Evolutionary conservation across 2,329 filamentous ascomycete genomes (phyloP).

Genomic region (Fusarium succisae): DNA sequence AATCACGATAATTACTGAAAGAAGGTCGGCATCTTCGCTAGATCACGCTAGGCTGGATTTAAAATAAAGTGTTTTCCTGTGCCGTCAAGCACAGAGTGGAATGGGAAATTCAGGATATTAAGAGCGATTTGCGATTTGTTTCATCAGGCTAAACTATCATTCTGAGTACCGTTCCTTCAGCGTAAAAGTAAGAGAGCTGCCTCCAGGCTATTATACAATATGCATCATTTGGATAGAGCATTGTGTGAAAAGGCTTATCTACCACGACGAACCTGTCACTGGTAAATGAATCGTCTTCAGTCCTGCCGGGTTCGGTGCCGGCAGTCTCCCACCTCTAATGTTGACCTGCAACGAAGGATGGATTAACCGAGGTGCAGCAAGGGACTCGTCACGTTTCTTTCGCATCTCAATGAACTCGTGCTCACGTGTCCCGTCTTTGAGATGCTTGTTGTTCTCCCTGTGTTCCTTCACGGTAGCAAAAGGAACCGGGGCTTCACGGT

Average conservation of each 20-base stretch:
- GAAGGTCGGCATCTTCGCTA: too few relatives aligned
- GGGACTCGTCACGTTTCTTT: constrained; percentile 52
- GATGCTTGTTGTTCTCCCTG: constrained; percentile 57
- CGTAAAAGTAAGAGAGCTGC: accelerated
- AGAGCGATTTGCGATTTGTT: not conserved
- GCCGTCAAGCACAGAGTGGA: not conserved
- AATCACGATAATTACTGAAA: too few relatives aligned
- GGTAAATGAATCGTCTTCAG: constrained; percentile 51
- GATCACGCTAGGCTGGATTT: accelerated
- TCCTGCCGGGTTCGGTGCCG: constrained; percentile 43
- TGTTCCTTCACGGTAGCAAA: constrained; percentile 59
- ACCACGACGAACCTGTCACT: constrained; percentile 21
- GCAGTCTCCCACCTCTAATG: constrained; percentile 58
- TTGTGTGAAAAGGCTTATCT: not conserved
- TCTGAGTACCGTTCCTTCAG: not conserved
- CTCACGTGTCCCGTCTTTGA: constrained; percentile 53
- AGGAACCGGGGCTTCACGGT: constrained; percentile 47
- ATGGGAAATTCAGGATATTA: accelerated
- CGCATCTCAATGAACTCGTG: constrained; percentile 57
- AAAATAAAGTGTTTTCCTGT: not conserved
- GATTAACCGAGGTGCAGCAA: constrained; percentile 58
- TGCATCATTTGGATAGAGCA: accelerated
- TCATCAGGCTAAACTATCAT: not conserved
- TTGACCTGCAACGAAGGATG: constrained; percentile 64
- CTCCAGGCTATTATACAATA: not conserved